phyloP scores from a whole-genome alignment of 2,329 filamentous ascomycete species.

The Fusarium odoratissimum region DNA sequence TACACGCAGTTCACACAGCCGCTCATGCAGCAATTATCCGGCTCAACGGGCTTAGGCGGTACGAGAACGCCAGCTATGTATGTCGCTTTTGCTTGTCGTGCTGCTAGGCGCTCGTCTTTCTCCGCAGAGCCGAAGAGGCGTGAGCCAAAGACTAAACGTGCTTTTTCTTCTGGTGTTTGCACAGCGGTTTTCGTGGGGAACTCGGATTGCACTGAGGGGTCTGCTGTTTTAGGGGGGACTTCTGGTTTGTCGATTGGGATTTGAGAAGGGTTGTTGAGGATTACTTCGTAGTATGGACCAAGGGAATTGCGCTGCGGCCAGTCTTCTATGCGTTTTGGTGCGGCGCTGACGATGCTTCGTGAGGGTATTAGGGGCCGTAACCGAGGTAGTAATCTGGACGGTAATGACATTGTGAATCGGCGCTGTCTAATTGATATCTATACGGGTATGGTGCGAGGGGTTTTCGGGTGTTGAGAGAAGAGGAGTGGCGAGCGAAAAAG shows the following conservation, averaged over 20 bases:
- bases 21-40: slow-evolving; percentile 99
- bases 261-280: slow-evolving; percentile 61
- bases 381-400: slow-evolving; percentile 47
- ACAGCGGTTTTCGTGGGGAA: slow-evolving; percentile 31
- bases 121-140: slow-evolving; percentile 79
- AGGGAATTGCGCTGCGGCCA: slow-evolving; percentile 59
- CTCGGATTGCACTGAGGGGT: slow-evolving; percentile 32
- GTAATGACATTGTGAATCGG: slow-evolving; percentile 45
- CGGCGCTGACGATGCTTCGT: slow-evolving; percentile 47
- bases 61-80: slow-evolving; percentile 83
- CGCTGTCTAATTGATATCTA: background rate
- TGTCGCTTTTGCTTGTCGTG: slow-evolving; percentile 68
- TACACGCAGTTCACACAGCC: slow-evolving; percentile 98
- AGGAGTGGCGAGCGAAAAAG: background rate
- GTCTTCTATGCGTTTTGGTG: slow-evolving; percentile 38
- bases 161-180: slow-evolving; percentile 63
- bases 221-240: slow-evolving; percentile 56
- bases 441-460: accelerated
- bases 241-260: slow-evolving; percentile 57
- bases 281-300: slow-evolving; percentile 69
- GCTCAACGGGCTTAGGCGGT: slow-evolving; percentile 86
- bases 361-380: slow-evolving; percentile 46
- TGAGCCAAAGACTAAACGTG: slow-evolving; percentile 83
- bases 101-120: slow-evolving; percentile 69
- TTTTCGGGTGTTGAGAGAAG: background rate